These are phyloP conservation scores for Solanum hybrid DNA, from an alignment of 305 asterid species.

Conservation along the genomic window DNA sequence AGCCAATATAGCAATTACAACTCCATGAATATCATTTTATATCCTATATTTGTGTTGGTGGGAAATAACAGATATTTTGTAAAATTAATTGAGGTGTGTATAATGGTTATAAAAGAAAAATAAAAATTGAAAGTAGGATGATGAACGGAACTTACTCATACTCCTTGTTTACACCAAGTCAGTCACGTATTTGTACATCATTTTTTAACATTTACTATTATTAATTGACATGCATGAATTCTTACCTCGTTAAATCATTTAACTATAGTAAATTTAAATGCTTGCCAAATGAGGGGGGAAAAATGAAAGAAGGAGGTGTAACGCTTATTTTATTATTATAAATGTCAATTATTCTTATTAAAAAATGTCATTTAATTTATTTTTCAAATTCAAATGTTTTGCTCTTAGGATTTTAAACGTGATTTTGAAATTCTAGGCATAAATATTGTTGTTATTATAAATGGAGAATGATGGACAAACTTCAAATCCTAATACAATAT, in stretches of 20 bases:
- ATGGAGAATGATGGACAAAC: background rate
- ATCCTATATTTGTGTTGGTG: background rate
- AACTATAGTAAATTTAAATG: background rate
- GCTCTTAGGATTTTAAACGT: background rate
- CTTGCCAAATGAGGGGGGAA: background rate
- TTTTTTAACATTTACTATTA: background rate
- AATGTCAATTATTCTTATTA: background rate
- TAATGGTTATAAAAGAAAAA: background rate
- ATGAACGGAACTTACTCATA: background rate
- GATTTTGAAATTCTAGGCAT: background rate
- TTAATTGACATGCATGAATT: background rate
- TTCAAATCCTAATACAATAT: background rate
- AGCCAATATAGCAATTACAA: background rate
- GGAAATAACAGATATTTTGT: background rate
- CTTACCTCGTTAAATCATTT: background rate
- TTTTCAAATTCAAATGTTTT: background rate
- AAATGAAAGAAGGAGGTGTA: background rate
- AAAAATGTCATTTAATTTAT: background rate
- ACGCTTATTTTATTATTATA: background rate
- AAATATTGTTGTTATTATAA: background rate
- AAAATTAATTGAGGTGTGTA: background rate
- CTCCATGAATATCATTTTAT: background rate
- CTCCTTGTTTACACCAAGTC: background rate
- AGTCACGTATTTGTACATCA: background rate
- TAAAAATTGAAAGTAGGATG: background rate